These are phyloP conservation scores for Stromatinia cepivora DNA, from an alignment of 2,329 filamentous ascomycete species.

Conservation along the genomic window DNA sequence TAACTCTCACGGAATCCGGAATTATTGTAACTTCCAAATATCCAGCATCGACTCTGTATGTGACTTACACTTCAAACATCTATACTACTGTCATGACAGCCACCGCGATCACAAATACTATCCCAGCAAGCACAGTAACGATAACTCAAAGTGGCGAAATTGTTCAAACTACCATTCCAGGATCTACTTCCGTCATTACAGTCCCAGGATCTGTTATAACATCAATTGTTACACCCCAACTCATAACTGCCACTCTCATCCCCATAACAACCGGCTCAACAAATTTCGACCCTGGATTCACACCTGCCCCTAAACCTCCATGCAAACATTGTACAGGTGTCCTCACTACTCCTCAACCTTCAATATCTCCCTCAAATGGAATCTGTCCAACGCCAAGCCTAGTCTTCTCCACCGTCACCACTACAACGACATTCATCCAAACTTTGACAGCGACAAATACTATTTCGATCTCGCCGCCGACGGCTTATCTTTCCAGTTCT, in stretches of 20 bases:
- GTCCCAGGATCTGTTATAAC: conserved; percentile 3
- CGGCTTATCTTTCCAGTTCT: not conserved
- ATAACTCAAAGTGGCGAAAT: conserved; percentile 9
- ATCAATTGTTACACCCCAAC: not conserved
- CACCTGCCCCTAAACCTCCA: not conserved
- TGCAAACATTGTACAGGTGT: not conserved
- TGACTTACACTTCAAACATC: conserved; percentile 12
- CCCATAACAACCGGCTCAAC: not conserved
- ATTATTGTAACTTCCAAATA: not conserved
- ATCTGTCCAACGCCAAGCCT: not conserved
- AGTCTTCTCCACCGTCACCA: conserved; percentile 8
- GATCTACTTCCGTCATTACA: not conserved
- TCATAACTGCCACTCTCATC: not conserved
- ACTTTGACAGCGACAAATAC: not conserved
- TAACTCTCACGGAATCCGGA: conserved; percentile 11
- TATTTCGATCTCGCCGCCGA: not conserved
- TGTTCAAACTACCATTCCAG: conserved; percentile 4
- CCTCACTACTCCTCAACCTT: not conserved
- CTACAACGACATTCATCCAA: conserved; percentile 16
- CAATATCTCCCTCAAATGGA: not conserved
- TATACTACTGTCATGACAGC: conserved; percentile 8
- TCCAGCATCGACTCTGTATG: not conserved
- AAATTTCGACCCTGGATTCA: not conserved
- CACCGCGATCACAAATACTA: conserved; percentile 13
- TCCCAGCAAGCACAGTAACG: not conserved